Conservation (phyloP, 805 yeast species). For the Teunomyces panamensis region DNA sequence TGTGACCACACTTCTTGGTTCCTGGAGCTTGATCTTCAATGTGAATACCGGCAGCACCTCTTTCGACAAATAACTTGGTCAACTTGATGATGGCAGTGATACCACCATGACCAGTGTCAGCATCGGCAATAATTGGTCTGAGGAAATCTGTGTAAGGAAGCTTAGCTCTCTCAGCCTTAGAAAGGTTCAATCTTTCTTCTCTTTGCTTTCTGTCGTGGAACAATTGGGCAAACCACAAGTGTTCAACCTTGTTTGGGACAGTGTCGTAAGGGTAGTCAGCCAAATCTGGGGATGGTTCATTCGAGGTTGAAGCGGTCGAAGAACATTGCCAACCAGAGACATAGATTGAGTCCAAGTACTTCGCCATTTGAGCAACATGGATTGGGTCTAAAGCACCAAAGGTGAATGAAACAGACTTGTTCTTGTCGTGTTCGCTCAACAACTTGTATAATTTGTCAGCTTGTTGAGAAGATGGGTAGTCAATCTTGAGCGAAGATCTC, state of each 20-base stretch:
- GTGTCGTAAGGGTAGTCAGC: conserved; percentile 99
- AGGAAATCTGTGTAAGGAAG: conserved; percentile 78
- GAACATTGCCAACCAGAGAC: conserved; percentile 99
- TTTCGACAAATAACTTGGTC: conserved; percentile 92
- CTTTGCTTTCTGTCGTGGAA: conserved; percentile 97
- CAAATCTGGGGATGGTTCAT: conserved; percentile 97
- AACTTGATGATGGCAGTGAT: conserved; percentile 92
- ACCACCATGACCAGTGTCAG: conserved; percentile 99
- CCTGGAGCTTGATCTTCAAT: conserved; percentile 99
- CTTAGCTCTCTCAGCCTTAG: conserved; percentile 65
- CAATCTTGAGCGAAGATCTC: conserved; percentile 74
- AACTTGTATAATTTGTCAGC: conserved; percentile 77
- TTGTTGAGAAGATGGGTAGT: conserved; percentile 74
- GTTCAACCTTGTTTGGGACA: conserved; percentile 97
- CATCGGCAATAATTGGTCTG: conserved; percentile 95
- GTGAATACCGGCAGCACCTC: conserved; percentile 99
- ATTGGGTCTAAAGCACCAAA: conserved; percentile 96
- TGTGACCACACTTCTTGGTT: conserved; percentile 97
- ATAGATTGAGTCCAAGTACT: conserved; percentile 86
- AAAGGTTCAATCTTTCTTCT: conserved; percentile 66
- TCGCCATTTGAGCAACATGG: conserved; percentile 95
- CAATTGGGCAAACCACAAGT: conserved; percentile 91
- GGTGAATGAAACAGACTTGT: conserved; percentile 78
- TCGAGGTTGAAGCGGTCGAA: conserved; percentile 94
- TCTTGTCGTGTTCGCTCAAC: conserved; percentile 66